Evolutionary conservation across 2,329 filamentous ascomycete genomes (phyloP).

Genomic region (Cladosporium sp.): DNA sequence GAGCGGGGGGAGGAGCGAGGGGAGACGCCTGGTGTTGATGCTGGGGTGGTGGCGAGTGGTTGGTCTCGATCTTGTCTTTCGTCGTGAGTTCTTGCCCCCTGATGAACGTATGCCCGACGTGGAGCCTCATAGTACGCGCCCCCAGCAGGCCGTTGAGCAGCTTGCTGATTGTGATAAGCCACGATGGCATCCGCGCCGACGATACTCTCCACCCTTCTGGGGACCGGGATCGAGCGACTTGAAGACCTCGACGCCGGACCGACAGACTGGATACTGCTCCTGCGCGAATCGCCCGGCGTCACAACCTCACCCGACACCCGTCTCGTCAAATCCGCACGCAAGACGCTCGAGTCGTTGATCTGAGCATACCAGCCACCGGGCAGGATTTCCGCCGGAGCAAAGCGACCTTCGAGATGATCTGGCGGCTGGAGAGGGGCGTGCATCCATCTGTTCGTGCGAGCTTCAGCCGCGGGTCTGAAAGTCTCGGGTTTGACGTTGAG

Average conservation of each 20-base stretch:
- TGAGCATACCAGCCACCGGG: conserved; percentile 67
- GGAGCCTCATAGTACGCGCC: conserved; percentile 37
- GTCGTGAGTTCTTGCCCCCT: not conserved
- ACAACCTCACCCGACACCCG: conserved; percentile 29
- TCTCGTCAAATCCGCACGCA: conserved; percentile 47
- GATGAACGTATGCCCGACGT: not conserved
- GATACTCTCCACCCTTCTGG: conserved; percentile 67
- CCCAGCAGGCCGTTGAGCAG: conserved; percentile 41
- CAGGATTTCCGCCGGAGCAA: conserved; percentile 66
- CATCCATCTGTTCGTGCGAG: conserved; percentile 38
- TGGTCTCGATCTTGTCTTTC: not conserved
- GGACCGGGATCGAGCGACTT: conserved; percentile 26
- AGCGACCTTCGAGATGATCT: conserved; percentile 70
- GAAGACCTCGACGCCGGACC: not conserved
- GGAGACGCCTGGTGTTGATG: not conserved
- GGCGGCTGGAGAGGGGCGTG: conserved; percentile 63
- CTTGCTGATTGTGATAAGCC: conserved; percentile 67
- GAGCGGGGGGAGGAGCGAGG: not conserved
- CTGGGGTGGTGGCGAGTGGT: not conserved
- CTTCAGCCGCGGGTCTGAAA: conserved; percentile 59
- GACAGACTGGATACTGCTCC: no score
- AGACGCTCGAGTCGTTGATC: conserved; percentile 62
- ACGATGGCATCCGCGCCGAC: conserved; percentile 70
- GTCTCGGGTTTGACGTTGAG: conserved; percentile 86
- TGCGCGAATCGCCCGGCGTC: not conserved